Percentiles rank a stretch among this genome's conserved stretches.
Conservation (phyloP, 306 rosid genomes). For the Inga laurina region DNA sequence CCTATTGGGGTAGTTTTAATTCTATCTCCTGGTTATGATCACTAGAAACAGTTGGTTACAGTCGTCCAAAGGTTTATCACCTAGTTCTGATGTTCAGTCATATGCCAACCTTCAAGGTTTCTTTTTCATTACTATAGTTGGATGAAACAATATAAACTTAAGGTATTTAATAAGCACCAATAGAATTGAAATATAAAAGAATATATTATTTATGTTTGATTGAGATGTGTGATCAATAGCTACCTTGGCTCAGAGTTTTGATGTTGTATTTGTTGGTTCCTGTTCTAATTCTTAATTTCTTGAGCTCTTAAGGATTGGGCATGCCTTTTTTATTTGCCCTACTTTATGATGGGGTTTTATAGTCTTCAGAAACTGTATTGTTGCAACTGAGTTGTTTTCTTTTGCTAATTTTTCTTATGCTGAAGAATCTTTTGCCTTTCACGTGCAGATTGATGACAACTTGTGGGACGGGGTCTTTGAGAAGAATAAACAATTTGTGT, state of each 20-base stretch:
- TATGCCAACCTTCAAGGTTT: not conserved
- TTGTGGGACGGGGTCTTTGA: slow-evolving; percentile 42
- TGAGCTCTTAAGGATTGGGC: slow-evolving; percentile 13
- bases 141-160: not conserved
- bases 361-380: slow-evolving; percentile 25
- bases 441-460: slow-evolving; percentile 54
- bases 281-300: slow-evolving; percentile 13
- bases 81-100: not conserved
- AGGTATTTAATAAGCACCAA: not conserved
- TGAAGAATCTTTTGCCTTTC: slow-evolving; percentile 18
- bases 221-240: slow-evolving; percentile 21
- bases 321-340: slow-evolving; percentile 23
- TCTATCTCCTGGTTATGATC: not conserved
- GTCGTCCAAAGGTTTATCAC: not conserved
- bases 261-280: slow-evolving; percentile 12
- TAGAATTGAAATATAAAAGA: not conserved
- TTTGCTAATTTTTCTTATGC: slow-evolving; percentile 27
- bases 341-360: slow-evolving; percentile 23
- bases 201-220: slow-evolving; percentile 6
- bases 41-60: not conserved
- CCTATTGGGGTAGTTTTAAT: not conserved
- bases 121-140: not conserved
- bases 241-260: slow-evolving; percentile 22
- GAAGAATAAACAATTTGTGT: slow-evolving; percentile 39
- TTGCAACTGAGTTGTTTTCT: slow-evolving; percentile 27